Conservation (phyloP, 495 filamentous ascomycete species). For the Penicillium cosmopolitanum region DNA sequence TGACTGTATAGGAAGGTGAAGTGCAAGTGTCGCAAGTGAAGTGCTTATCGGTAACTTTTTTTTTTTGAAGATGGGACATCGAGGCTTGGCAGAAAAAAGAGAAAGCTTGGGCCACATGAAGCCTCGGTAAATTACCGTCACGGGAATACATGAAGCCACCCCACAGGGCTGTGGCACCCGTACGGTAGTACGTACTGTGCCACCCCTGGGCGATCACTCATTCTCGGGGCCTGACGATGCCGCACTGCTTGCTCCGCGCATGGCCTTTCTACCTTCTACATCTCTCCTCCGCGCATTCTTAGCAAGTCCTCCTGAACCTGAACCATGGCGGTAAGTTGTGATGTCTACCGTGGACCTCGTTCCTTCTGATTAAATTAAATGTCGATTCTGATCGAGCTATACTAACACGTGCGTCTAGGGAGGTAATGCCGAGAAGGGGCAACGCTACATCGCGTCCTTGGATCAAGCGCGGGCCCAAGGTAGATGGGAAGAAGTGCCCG, state of each 20-base stretch:
- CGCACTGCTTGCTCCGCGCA: conserved; percentile 1
- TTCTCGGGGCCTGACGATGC: conserved; percentile 9
- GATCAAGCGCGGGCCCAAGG: conserved; percentile 86
- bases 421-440: conserved; percentile 67
- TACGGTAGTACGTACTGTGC: conserved; percentile 25
- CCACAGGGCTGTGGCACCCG: conserved; percentile 12
- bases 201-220: conserved; percentile 32
- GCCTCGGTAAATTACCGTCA: conserved; percentile 42
- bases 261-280: conserved; percentile 23
- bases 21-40: background rate
- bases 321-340: conserved; percentile 45
- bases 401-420: conserved; percentile 42
- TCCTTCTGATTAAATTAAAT: too few relatives aligned
- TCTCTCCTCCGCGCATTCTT: conserved; percentile 24
- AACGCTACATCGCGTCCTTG: conserved; percentile 76
- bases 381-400: conserved; percentile 2
- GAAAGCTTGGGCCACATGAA: conserved; percentile 34
- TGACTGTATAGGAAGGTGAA: background rate
- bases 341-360: background rate
- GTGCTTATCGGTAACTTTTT: conserved; percentile 31
- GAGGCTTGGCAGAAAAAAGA: background rate
- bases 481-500: conserved; percentile 86
- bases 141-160: conserved; percentile 24
- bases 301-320: conserved; percentile 24
- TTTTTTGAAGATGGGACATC: conserved; percentile 1